Evolutionary conservation across 257 asterid species (phyloP), one percentile per base, ranked within the genome.

Genomic region (Ilex aquifolium): DNA sequence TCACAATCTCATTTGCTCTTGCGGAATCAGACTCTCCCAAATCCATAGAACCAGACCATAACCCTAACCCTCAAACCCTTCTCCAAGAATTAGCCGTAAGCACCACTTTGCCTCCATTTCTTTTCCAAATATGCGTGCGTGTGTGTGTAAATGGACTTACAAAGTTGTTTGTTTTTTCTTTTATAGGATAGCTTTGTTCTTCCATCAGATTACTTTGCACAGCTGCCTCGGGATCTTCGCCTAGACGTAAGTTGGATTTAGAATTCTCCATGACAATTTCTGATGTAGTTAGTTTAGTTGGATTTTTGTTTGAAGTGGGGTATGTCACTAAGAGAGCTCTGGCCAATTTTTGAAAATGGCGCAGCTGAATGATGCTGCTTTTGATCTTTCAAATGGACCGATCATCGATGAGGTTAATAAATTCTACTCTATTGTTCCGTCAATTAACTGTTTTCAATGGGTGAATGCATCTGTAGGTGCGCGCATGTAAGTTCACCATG

Each of bases 331-430:
- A 49, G 54, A 6, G 14, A 49, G 54, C 4, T 49, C 10, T 49
- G 14, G 14, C 54, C 17, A 49, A 49, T 49, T 6, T 49, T 65
- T 62, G 31, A 32, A 54, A 64, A 53, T 80, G 74, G 56, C 76
- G 86, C 74, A 89, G 97, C 80, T 92, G 82, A 92, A 89, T 30
- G 99, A 92, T 83, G 99, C 99, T 17, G 96, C 97, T 58, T 92
- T 92, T 79, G 99, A 92, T 82, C 97, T 92, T 75, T 92, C 99
- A 53, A 92, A 82, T 32, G 99, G 99, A 54, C 66, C 72, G 12
- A 90, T 92, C 66, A 83, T 76, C 80, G 91, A 74, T 55, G 95
- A 92, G 99, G 99, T 89, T 59, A 66, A 79, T 73, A 12, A 30
- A 64, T 62, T 42, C 21, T 48, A 16, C 13, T 52, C 8, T 17